These are phyloP conservation scores for Fusarium sp. DNA, from an alignment of 2,329 filamentous ascomycete species.

Conservation along the genomic window DNA sequence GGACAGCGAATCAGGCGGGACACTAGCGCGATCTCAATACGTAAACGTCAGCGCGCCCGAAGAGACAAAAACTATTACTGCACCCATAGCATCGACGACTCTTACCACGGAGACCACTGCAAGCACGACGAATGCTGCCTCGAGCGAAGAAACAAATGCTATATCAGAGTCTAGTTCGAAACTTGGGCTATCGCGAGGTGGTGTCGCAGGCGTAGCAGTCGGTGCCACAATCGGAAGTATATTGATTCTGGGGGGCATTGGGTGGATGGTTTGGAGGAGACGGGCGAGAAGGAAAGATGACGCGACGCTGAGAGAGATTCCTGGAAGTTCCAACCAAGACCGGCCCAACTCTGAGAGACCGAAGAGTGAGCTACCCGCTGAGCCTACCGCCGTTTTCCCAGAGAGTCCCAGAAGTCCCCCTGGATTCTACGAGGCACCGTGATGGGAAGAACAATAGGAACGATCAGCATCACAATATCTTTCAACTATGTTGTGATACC, in stretches of 20 bases:
- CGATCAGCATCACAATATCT: too few relatives aligned
- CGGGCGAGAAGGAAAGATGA: not conserved
- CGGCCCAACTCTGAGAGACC: not conserved
- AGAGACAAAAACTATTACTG: not conserved
- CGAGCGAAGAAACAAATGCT: not conserved
- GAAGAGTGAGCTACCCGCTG: slow-evolving; percentile 9
- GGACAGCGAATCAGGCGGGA: too few relatives aligned
- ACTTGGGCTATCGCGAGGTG: not conserved
- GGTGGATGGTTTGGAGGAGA: not conserved
- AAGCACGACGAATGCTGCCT: not conserved
- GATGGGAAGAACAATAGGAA: too few relatives aligned
- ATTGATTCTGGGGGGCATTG: not conserved
- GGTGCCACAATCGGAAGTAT: not conserved
- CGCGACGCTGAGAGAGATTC: not conserved
- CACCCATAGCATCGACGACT: not conserved
- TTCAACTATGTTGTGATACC: too few relatives aligned
- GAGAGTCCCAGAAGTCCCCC: not conserved
- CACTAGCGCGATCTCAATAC: not conserved
- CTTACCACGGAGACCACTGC: not conserved
- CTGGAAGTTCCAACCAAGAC: not conserved
- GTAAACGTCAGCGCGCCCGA: slow-evolving; percentile 8
- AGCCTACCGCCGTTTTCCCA: not conserved
- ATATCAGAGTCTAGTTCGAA: not conserved
- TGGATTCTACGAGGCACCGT: not conserved
- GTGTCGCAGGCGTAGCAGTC: not conserved